Conservation (phyloP, 352 stramenopile species). For the Globisporangium polare region DNA sequence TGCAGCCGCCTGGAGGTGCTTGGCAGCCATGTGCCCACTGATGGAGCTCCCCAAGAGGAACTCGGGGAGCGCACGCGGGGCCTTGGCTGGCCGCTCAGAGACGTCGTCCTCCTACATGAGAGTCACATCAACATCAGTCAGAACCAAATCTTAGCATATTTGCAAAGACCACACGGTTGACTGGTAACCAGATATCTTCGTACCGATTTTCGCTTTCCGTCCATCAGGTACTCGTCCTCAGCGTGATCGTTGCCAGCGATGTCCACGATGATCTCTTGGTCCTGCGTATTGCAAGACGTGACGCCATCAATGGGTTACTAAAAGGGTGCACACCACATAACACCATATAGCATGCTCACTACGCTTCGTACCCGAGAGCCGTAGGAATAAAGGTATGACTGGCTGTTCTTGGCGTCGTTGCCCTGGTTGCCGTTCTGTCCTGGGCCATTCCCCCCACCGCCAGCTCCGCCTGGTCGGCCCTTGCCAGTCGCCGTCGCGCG, state of each 20-base stretch:
- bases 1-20: conserved; percentile 53
- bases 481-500: conserved; percentile 26
- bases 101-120: conserved; percentile 44
- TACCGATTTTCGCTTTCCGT: conserved; percentile 63
- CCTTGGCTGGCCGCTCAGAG: conserved; percentile 46
- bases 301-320: not conserved
- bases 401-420: conserved; percentile 58
- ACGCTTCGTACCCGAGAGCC: conserved; percentile 37
- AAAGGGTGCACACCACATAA: not conserved
- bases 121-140: not conserved
- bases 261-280: conserved; percentile 86
- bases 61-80: conserved; percentile 64
- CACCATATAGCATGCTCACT: not conserved
- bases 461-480: conserved; percentile 34
- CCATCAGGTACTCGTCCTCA: conserved; percentile 80
- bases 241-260: conserved; percentile 71
- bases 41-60: conserved; percentile 84
- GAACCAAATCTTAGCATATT: not conserved
- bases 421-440: conserved; percentile 26
- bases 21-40: conserved; percentile 82
- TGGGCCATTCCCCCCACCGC: conserved; percentile 33
- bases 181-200: not conserved
- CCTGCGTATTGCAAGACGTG: conserved; percentile 12
- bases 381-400: conserved; percentile 84
- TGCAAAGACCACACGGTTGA: not conserved